Evolutionary conservation across 2,329 filamentous ascomycete species (phyloP).

Genomic region (Phialemoniopsis sp.): DNA sequence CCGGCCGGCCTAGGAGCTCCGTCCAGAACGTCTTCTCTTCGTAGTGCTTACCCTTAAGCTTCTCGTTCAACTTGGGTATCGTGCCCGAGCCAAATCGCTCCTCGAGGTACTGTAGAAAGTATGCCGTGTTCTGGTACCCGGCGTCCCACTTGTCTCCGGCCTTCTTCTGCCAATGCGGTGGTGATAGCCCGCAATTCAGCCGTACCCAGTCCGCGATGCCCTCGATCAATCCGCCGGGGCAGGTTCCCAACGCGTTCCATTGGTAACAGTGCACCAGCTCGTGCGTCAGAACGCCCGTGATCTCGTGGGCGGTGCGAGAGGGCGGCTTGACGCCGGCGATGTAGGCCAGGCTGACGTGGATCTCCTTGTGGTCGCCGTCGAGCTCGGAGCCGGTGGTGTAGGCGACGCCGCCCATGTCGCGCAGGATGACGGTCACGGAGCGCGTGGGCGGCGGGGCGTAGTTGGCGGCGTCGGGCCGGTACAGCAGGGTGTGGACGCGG

Average conservation of each 20-base stretch:
- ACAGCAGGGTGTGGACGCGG: slow-evolving; percentile 70
- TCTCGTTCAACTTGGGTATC: slow-evolving; percentile 62
- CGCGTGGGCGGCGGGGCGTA: slow-evolving; percentile 60
- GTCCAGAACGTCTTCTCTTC: slow-evolving; percentile 64
- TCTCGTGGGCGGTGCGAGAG: slow-evolving; percentile 51
- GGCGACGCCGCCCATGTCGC: slow-evolving; percentile 78
- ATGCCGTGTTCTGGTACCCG: slow-evolving; percentile 88
- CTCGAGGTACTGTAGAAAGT: slow-evolving; percentile 86
- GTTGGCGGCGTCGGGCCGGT: slow-evolving; percentile 42
- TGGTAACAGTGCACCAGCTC: slow-evolving; percentile 97
- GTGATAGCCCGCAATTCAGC: slow-evolving; percentile 65
- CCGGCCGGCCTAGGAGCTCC: slow-evolving; percentile 59
- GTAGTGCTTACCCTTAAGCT: slow-evolving; percentile 59
- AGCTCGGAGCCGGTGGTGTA: slow-evolving; percentile 81
- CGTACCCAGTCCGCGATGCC: slow-evolving; percentile 93
- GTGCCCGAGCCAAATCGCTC: slow-evolving; percentile 54
- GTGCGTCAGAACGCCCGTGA: slow-evolving; percentile 81
- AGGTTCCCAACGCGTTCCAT: slow-evolving; percentile 59
- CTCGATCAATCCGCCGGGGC: slow-evolving; percentile 78
- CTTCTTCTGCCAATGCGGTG: slow-evolving; percentile 77
- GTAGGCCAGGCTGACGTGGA: slow-evolving; percentile 80
- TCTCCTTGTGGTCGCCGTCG: slow-evolving; percentile 86
- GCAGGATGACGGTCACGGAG: slow-evolving; percentile 79
- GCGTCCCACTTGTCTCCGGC: slow-evolving; percentile 68
- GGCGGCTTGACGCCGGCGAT: slow-evolving; percentile 44